Percentiles rank a stretch among this genome's conserved stretches.
Conservation (phyloP, 805 yeast genomes). For the Yamadazyma laniorum region DNA sequence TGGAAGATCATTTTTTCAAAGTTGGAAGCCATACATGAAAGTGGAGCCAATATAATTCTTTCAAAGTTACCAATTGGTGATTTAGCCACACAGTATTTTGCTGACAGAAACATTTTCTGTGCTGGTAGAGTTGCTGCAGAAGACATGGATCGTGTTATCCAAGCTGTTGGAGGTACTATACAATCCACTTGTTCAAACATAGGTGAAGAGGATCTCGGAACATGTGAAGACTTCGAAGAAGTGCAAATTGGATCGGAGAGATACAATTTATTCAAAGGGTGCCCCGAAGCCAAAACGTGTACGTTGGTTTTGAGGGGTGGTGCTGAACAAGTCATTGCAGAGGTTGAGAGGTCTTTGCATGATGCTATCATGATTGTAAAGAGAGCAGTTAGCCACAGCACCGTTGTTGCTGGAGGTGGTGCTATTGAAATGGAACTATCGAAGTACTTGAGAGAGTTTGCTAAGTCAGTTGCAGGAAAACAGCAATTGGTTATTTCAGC, state of each 20-base stretch:
- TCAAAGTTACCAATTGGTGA: constrained; percentile 97
- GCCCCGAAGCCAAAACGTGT: constrained; percentile 90
- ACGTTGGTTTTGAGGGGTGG: constrained; percentile 95
- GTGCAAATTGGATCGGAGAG: constrained; percentile 95
- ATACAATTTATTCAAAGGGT: constrained; percentile 88
- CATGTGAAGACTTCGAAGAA: constrained; percentile 85
- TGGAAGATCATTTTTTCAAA: constrained; percentile 92
- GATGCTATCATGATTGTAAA: constrained; percentile 99
- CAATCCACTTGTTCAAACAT: constrained; percentile 77
- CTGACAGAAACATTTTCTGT: constrained; percentile 93
- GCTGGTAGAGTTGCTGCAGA: constrained; percentile 91
- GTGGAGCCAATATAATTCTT: constrained; percentile 91
- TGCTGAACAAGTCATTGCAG: constrained; percentile 96
- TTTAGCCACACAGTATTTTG: constrained; percentile 97
- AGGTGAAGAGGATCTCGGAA: constrained; percentile 69
- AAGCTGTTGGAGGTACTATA: constrained; percentile 90
- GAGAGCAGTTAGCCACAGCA: constrained; percentile 83
- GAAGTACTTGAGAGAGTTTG: constrained; percentile 78
- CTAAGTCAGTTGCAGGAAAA: constrained; percentile 89
- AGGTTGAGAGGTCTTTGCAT: constrained; percentile 94
- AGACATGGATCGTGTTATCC: constrained; percentile 88
- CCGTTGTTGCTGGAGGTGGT: constrained; percentile 98
- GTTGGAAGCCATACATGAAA: constrained; percentile 71
- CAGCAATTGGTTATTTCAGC: constrained; percentile 92
- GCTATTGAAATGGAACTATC: constrained; percentile 98